phyloP scores from a whole-genome alignment of 768 basidiomycete species.

The Tricholoma hemisulphureum region DNA sequence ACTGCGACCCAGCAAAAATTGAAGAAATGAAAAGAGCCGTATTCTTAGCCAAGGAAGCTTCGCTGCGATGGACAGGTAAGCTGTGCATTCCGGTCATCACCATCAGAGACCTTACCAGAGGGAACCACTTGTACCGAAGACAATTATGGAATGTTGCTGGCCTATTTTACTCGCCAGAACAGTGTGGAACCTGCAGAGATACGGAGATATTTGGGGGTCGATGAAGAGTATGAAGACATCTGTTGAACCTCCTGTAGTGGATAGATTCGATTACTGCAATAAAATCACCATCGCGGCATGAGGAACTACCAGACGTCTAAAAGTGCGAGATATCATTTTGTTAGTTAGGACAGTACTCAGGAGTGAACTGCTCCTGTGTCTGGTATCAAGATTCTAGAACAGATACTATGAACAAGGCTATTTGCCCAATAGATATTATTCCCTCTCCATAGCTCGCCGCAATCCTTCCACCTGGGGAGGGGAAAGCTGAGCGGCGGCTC shows the following conservation, averaged over 20 bases:
- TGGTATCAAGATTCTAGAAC: background rate
- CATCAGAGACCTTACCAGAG: background rate
- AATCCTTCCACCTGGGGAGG: constrained; percentile 15
- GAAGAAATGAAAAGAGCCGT: constrained; percentile 74
- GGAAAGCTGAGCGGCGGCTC: background rate
- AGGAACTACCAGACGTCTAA: background rate
- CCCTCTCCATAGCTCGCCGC: constrained; percentile 14
- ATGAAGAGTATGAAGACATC: constrained; percentile 78
- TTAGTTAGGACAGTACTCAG: background rate
- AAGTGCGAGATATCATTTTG: background rate
- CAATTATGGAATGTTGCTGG: constrained; percentile 65
- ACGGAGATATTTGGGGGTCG: constrained; percentile 62
- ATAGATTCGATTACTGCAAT: background rate
- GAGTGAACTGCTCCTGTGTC: background rate
- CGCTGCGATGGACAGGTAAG: constrained; percentile 86
- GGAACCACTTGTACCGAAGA: constrained; percentile 38
- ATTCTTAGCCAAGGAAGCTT: constrained; percentile 78
- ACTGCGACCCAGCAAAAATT: constrained; percentile 80
- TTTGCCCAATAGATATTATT: constrained; percentile 1
- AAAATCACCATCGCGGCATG: background rate
- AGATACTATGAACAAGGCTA: background rate
- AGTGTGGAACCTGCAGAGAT: constrained; percentile 60
- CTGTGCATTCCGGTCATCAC: constrained; percentile 2
- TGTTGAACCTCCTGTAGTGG: constrained; percentile 27
- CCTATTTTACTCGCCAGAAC: constrained; percentile 64